Evolutionary conservation across 139 green algal genomes (phyloP), one percentile per base, ranked within the genome.

Genomic region (Chlorella sorokiniana): DNA sequence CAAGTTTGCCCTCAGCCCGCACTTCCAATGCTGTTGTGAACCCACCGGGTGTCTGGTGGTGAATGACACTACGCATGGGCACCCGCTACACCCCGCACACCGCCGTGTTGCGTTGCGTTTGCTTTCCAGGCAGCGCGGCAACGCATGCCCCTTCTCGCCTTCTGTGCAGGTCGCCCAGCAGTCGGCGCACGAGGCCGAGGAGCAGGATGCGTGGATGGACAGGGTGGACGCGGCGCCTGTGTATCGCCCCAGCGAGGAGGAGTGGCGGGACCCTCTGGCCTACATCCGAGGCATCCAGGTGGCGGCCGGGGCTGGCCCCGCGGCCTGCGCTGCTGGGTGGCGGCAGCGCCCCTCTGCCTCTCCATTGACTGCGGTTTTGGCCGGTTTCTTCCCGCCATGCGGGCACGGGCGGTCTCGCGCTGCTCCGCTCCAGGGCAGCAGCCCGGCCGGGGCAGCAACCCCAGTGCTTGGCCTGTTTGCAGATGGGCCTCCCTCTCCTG

Each of bases 281-380:
- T 93, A 90, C 83, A 87, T 93, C 27, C 79, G 88, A 61, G 87
- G 68, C 31, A 89, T 90, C 33, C 72, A 77, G 71, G 45, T 45
- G 33, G 48, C 52, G 42, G 61, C 61, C 20, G 64, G 3, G n/a
- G 33, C 8, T n/a, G 64, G 64, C n/a, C n/a, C n/a, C n/a, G n/a
- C n/a, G n/a, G n/a, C n/a, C n/a, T n/a, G n/a, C n/a, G n/a, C n/a
- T n/a, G n/a, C 18, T 65, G 56, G 56, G 18, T 65, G 23, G 56
- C 23, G 29, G 23, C 18, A 6, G 29, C 6, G 56, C 18, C 18
- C 18, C 56, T 22, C 16, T 29, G 23, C n/a, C 18, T 22, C 29
- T 56, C 14, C 48, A 56, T 25, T 56, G 14, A 56, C 14, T 56
- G 48, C 14, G 48, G 48, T 56, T 56, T 16, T n/a, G n/a, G n/a